Conservation (phyloP, 257 asterid species). For the Gentiana straminea region DNA sequence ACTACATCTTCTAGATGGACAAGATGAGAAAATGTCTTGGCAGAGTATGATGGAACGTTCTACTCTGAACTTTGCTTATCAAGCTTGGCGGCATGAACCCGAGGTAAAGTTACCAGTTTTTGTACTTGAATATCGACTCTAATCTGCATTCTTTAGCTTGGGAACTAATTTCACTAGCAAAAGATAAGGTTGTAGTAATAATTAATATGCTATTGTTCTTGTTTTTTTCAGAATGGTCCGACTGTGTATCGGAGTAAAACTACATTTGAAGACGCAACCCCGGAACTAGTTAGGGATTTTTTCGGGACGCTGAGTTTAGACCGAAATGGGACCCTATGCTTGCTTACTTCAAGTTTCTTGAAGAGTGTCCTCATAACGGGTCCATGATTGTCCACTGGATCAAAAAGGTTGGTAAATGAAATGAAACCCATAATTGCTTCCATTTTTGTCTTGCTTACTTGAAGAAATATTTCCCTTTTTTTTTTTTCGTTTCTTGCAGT, state of each 20-base stretch:
- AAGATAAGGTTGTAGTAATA: too few species aligned
- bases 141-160: too few species aligned
- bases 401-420: conserved; percentile 49
- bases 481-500: conserved; percentile 32
- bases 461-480: conserved; percentile 1
- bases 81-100: conserved; percentile 95
- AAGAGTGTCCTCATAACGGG: conserved; percentile 56
- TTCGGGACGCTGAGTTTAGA: conserved; percentile 83
- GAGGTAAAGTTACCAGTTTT: conserved; percentile 32
- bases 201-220: too few species aligned
- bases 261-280: conserved; percentile 74
- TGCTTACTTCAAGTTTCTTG: conserved; percentile 46
- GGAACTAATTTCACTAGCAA: too few species aligned
- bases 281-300: conserved; percentile 72
- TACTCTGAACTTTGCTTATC: conserved; percentile 71
- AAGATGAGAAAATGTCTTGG: conserved; percentile 73
- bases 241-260: conserved; percentile 60
- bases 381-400: conserved; percentile 74
- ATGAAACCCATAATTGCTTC: conserved; percentile 1
- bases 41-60: conserved; percentile 85
- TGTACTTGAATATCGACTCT: background rate
- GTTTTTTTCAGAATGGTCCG: conserved; percentile 42
- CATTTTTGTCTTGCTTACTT: background rate
- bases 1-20: conserved; percentile 45
- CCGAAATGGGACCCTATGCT: conserved; percentile 90